Evolutionary conservation across 805 yeast genomes (phyloP), one percentile per base, ranked within the genome.

Genomic region (Yarrowia keelungensis): DNA sequence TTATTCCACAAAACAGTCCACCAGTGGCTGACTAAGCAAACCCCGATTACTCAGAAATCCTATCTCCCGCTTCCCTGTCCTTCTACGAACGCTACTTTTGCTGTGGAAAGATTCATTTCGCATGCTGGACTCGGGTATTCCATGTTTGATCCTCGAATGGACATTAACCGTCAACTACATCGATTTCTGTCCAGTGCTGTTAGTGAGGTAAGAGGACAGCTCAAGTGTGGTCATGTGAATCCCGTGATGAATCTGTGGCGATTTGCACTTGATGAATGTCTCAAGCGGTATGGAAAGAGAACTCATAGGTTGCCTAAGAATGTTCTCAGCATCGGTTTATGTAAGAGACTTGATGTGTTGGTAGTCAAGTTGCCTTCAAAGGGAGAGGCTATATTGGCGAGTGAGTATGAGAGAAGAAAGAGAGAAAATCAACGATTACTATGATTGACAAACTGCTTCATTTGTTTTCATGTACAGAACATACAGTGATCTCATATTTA

Each of bases 221-320:
- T 56, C 12, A 42, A 15, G 14, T 42, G 64, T 10, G 64, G 64
- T 5, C 14, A 56, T 5, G 5, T 35, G 26, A 14, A 12, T 7
- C 16, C 49, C 1, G 49, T 16, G 15, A 42, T 56, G 64, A 43
- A 56, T 12, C 15, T 56, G 12, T 56, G 64, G 64, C 14, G 64
- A 1, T 56, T 56, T 43, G 15, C 49, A 2, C 26, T 56, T 2
- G 32, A 56, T n/a, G 64, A 56, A 26, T 56, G 64, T 43, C 12
- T 41, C 1, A 56, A 56, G 47, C 38, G 64, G 22, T 56, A 42
- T n/a, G 64, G 49, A 14, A 26, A 32, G 62, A 56, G 8, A 1
- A 8, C 7, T 8, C 15, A 14, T 39, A 9, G 16, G 10, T 4
- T 14, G 14, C 38, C 11, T 9, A 14, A n/a, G 22, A 9, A 32